Conservation (phyloP, 371 early-diverging fungal genomes). For the Rhizopus microsporus region DNA sequence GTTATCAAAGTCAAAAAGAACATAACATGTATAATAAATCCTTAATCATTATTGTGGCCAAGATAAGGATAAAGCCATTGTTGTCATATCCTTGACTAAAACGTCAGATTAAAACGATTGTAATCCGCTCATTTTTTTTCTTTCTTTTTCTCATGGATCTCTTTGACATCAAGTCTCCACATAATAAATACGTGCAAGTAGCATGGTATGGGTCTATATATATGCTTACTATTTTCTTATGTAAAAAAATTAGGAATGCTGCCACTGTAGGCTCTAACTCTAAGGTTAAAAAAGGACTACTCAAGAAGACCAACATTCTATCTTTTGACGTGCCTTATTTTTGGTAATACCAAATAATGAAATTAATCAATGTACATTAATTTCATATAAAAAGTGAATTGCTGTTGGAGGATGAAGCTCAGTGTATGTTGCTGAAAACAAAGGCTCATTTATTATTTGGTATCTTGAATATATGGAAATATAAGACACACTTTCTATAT, state of each 20-base stretch:
- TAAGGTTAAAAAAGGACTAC: no score
- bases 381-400: background rate
- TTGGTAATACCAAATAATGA: background rate
- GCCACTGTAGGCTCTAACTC: no score
- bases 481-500: no score
- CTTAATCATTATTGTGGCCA: background rate
- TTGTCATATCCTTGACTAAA: no score
- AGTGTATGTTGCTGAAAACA: background rate
- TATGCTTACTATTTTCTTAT: no score
- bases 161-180: background rate
- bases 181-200: no score
- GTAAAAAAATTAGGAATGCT: no score
- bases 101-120: no score
- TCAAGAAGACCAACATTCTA: background rate
- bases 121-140: background rate
- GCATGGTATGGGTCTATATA: no score
- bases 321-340: background rate
- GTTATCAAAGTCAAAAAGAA: constrained; percentile 11
- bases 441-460: background rate
- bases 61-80: background rate
- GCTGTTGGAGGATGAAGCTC: background rate
- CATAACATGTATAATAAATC: constrained; percentile 2
- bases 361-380: background rate
- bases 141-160: background rate
- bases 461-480: no score